Base-by-base conservation (phyloP, 164 flowering plant genomes). In the Chimonanthus praecox region DNA sequence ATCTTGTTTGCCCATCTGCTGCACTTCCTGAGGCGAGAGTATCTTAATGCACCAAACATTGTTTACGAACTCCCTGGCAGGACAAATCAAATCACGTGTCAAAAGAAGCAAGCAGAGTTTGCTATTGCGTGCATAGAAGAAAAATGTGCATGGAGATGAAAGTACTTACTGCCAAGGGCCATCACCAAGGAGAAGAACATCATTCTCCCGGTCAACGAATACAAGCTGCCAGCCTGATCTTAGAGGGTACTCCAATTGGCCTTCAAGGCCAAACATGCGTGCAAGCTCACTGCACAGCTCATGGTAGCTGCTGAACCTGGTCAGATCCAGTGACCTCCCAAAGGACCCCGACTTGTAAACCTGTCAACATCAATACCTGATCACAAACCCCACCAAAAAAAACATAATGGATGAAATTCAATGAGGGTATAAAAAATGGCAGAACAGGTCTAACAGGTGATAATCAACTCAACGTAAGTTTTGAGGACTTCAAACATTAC, bases 181-280 rank as follows among this genome's bases (percentile, higher is more conserved):
- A 73, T 95, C 99, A 45, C 99, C 99, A 47, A 93, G 97, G 71
- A 95, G 99, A 83, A 95, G 97, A 80, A 93, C 90, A 80, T 95
- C 97, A 78, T 92, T 92, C 93, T 95, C 99, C 84, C 93, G 84
- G 88, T 95, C 99, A 76, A 95, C 94, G 63, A 91, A 95, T 90
- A 95, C 98, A 93, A 95, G 99, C 98, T 95, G 97, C 99, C 99
- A 93, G 97, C 99, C 99, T 93, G 98, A 93, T 95, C 99, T 95
- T 89, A 84, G 71, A 64, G 96, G 94, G 88, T 95, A 96, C 88
- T 95, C 98, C 83, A 95, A 83, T 79, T 90, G 88, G 85, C 94
- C 98, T 85, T 89, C 94, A 73, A 95, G 89, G 82, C 97, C 94
- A 82, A 95, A 95, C 98, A 93, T 87, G 45, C 78, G 89, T 76